Conservation (phyloP, 2,329 filamentous ascomycete species). For the Fonsecaea pedrosoi region DNA sequence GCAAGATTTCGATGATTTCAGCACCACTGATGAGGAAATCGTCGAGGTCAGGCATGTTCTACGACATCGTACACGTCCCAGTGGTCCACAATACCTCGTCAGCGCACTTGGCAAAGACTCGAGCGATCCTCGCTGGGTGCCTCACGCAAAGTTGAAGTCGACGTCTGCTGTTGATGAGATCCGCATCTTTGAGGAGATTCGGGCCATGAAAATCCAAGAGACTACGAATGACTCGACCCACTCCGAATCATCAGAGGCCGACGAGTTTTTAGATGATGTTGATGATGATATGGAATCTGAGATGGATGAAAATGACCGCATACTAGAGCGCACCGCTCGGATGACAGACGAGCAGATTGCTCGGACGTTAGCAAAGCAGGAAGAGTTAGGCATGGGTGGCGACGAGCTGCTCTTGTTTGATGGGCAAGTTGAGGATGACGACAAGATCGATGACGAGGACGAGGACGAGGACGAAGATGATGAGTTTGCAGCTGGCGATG, state of each 20-base stretch:
- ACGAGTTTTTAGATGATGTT: slow-evolving; percentile 45
- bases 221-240: slow-evolving; percentile 41
- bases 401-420: slow-evolving; percentile 66
- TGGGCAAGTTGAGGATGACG: slow-evolving; percentile 52
- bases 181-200: slow-evolving; percentile 46
- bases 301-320: slow-evolving; percentile 47
- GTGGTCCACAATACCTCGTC: slow-evolving; percentile 60
- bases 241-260: slow-evolving; percentile 40
- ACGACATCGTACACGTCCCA: slow-evolving; percentile 53
- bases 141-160: slow-evolving; percentile 45
- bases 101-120: slow-evolving; percentile 52
- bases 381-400: slow-evolving; percentile 67
- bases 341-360: slow-evolving; percentile 69
- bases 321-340: slow-evolving; percentile 45
- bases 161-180: slow-evolving; percentile 42
- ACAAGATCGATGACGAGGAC: slow-evolving; percentile 37
- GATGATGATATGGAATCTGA: slow-evolving; percentile 50
- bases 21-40: slow-evolving; percentile 56
- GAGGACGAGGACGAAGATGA: slow-evolving; percentile 40
- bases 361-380: slow-evolving; percentile 65
- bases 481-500: slow-evolving; percentile 33
- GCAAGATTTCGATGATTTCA: slow-evolving; percentile 57
- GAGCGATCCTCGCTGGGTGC: slow-evolving; percentile 60
- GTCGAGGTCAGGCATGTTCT: slow-evolving; percentile 53
- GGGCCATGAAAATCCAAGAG: slow-evolving; percentile 39